Conservation (phyloP, 2,329 filamentous ascomycete species). For the Sporothrix phasma region DNA sequence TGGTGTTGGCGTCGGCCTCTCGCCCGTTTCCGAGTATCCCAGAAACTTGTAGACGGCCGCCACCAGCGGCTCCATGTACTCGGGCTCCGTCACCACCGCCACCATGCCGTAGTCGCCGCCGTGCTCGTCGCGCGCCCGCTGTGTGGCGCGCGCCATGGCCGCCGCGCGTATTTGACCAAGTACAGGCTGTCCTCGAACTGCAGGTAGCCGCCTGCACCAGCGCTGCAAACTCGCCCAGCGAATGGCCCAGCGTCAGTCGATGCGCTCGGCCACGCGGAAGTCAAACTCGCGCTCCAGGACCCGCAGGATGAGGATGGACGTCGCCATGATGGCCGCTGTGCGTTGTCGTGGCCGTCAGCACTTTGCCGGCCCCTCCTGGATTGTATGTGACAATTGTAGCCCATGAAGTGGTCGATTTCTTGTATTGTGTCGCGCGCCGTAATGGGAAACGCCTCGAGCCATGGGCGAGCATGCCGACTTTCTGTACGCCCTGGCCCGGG, state of each 20-base stretch:
- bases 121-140: constrained; percentile 51
- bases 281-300: constrained; percentile 78
- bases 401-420: constrained; percentile 71
- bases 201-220: constrained; percentile 78
- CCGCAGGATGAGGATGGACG: constrained; percentile 78
- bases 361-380: constrained; percentile 66
- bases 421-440: constrained; percentile 70
- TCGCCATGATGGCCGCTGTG: constrained; percentile 94
- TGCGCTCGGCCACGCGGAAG: constrained; percentile 58
- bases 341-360: constrained; percentile 72
- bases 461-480: constrained; percentile 79
- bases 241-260: constrained; percentile 83
- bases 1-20: constrained; percentile 33
- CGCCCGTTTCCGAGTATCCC: constrained; percentile 55
- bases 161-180: constrained; percentile 71
- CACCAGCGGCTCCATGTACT: constrained; percentile 60
- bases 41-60: constrained; percentile 71
- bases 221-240: constrained; percentile 85
- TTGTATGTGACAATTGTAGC: constrained; percentile 68
- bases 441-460: constrained; percentile 75
- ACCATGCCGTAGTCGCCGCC: constrained; percentile 91
- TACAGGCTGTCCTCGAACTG: constrained; percentile 66
- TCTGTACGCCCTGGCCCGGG: constrained; percentile 78
- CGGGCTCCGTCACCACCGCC: constrained; percentile 77
- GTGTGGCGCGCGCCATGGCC: constrained; percentile 70